These are phyloP conservation scores for Prunus davidiana DNA, from an alignment of 306 rosid genomes.

Conservation along the genomic window DNA sequence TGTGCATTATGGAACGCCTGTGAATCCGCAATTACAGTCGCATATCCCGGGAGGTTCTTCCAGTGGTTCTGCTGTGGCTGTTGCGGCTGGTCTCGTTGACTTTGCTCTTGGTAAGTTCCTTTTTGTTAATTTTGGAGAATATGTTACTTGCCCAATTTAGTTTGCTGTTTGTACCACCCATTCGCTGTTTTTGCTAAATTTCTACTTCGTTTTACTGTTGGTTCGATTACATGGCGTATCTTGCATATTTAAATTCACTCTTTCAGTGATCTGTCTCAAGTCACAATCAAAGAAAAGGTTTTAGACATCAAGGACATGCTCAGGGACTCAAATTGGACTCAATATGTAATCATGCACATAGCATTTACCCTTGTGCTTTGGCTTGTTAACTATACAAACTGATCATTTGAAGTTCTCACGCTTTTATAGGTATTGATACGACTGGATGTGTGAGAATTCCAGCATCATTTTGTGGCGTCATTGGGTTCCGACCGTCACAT, in stretches of 20 bases:
- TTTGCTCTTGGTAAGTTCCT: slow-evolving; percentile 58
- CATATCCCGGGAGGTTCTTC: slow-evolving; percentile 72
- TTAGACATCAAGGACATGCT: not conserved
- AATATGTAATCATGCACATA: not conserved
- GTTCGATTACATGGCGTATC: not conserved
- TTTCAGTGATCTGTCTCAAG: not conserved
- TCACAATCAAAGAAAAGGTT: not conserved
- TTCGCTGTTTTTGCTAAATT: not conserved
- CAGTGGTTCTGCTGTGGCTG: slow-evolving; percentile 78
- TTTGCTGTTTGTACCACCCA: not conserved
- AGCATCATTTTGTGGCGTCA: slow-evolving; percentile 73
- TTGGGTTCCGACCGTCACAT: slow-evolving; percentile 81
- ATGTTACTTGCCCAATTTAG: not conserved
- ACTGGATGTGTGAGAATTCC: slow-evolving; percentile 80
- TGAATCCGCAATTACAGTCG: slow-evolving; percentile 48
- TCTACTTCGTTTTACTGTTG: not conserved
- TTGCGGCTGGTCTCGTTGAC: slow-evolving; percentile 69
- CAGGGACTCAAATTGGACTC: not conserved
- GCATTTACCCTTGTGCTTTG: not conserved
- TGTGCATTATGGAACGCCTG: slow-evolving; percentile 64
- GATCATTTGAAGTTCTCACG: slow-evolving; percentile 13
- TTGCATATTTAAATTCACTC: not conserved
- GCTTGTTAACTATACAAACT: not conserved
- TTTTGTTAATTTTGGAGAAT: not conserved
- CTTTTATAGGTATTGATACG: slow-evolving; percentile 70